Base-by-base conservation (phyloP, 2,329 filamentous ascomycete species). In the Fusarium hainanense region DNA sequence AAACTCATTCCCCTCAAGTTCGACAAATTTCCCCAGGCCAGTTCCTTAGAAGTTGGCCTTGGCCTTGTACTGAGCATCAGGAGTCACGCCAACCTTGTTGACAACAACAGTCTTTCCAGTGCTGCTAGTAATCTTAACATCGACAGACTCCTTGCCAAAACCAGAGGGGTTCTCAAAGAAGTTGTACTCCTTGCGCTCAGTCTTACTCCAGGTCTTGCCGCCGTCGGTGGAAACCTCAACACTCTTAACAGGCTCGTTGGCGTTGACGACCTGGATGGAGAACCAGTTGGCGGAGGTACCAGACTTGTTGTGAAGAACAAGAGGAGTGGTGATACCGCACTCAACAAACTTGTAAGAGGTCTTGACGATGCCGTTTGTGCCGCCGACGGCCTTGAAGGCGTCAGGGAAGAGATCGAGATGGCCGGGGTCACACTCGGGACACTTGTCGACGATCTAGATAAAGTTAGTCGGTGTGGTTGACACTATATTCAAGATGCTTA, bases 181-280 rank as follows among this genome's bases (percentile, higher is more conserved):
- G 82, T 91, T 87, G 76, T 88, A 88, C 28, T 80, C 77, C 58
- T 82, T 77, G 49, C 89, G 82, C 4, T 79, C 82, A 1, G 89
- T 90, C n/a, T 75, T 51, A 76, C 85, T 77, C 89, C 88, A 91
- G 16, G 85, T 87, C 55, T 71, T 82, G 20, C 89, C 89, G 13
- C 85, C 83, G 72, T 91, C 85, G 20, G 83, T 87, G 62, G 85
- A 88, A 61, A 91, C 88, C 70, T 91, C 88, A 25, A 91, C 81
- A 67, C 79, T 82, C 55, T 81, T 72, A 42, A 91, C 83, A 18
- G 83, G 82, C 63, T 86, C 81, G 75, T 89, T 89, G 72, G 86
- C 80, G 78, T 91, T 90, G 72, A 89, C 82, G 44, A 91, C 88
- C 77, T 92, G 89, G 83, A 80, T 79, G 44, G 75, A 76, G 71